These are phyloP conservation scores for Wickerhamiella galacta DNA, from an alignment of 805 yeast species.

Conservation along the genomic window DNA sequence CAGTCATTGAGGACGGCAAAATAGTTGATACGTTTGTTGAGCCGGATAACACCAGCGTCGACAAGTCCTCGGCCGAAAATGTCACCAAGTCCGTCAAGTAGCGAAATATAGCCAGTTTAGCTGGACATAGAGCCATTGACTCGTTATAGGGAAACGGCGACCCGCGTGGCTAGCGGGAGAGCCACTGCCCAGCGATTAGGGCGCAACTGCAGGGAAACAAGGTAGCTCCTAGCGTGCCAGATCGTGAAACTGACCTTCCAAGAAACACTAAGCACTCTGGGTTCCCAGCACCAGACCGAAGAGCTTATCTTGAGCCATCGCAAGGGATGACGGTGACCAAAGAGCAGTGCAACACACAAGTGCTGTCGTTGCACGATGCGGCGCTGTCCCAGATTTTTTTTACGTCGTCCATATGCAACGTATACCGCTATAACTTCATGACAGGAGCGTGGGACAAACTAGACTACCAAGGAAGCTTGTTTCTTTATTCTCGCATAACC, in stretches of 20 bases:
- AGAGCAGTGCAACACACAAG: constrained; percentile 19
- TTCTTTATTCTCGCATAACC: constrained; percentile 23
- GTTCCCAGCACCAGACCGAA: too few species aligned
- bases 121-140: too few species aligned
- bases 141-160: too few species aligned
- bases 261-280: too few species aligned
- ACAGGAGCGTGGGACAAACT: constrained; percentile 24
- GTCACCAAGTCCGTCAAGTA: too few species aligned
- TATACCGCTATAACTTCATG: constrained; percentile 22
- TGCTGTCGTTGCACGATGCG: constrained; percentile 23
- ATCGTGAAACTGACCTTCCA: too few species aligned
- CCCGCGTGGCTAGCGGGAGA: too few species aligned
- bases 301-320: neutral
- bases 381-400: constrained; percentile 20
- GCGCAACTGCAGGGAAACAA: too few species aligned
- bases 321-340: constrained; percentile 2
- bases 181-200: too few species aligned
- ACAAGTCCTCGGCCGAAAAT: constrained; percentile 21
- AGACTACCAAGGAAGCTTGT: constrained; percentile 25
- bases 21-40: constrained; percentile 54
- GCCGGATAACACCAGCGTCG: constrained; percentile 63
- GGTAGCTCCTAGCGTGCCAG: too few species aligned
- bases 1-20: constrained; percentile 57
- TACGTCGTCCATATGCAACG: constrained; percentile 26
- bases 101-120: too few species aligned